A percentile compares a stretch with the other conserved stretches of the same genome.
phyloP scores from a whole-genome alignment of 192 early-diverging fungal genomes.

The Backusella tuberculispora region DNA sequence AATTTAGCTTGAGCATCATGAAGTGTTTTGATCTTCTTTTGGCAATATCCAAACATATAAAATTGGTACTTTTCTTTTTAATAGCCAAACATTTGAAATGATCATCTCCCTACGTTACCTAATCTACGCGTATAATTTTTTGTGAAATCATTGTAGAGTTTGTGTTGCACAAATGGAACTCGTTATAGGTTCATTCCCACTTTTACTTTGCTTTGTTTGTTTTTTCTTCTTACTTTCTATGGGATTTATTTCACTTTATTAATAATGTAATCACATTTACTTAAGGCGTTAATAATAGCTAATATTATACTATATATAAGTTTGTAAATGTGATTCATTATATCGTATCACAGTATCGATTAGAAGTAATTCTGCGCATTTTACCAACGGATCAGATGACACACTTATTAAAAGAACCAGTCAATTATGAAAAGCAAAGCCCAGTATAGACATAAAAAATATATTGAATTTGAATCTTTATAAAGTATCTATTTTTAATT shows the following conservation, averaged over 20 bases:
- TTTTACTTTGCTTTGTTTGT: no score
- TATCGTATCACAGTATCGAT: not conserved
- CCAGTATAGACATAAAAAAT: not conserved
- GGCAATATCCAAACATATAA: not conserved
- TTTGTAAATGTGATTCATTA: not conserved
- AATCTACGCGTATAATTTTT: not conserved
- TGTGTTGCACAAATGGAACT: no score
- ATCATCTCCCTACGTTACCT: not conserved
- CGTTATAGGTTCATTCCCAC: no score
- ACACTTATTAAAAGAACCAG: not conserved
- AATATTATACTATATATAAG: not conserved
- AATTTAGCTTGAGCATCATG: not conserved
- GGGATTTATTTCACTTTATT: no score
- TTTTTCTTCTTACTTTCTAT: no score
- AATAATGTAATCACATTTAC: no score
- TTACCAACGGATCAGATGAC: not conserved
- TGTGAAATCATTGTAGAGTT: no score
- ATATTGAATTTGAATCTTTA: no score
- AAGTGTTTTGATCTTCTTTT: not conserved
- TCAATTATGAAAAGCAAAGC: slow-evolving; percentile 8
- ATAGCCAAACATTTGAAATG: no score
- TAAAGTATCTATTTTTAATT: no score
- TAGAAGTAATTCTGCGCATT: not conserved
- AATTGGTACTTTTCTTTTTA: not conserved
- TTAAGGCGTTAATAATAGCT: no score